Evolutionary conservation across 306 rosid species (phyloP), one percentile per base, ranked within the genome.

Genomic region (Benincasa hispida): DNA sequence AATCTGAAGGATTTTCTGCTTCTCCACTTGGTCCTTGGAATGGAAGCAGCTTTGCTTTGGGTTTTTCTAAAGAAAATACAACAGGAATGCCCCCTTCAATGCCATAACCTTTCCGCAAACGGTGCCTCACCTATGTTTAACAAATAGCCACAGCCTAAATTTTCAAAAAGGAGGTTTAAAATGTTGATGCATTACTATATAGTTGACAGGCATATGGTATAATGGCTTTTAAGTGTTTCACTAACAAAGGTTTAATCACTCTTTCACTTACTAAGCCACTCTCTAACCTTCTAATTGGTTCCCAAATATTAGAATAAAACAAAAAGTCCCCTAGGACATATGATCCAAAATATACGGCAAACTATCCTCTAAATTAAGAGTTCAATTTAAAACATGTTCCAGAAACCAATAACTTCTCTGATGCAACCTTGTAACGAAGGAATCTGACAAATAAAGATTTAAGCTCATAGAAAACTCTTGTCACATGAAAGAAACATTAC

Each of bases 41-140:
- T 58, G 98, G 98, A 86, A 93, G 98, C 83, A 93, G 81, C 85
- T 93, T 93, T 72, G 86, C 90, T 85, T 91, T 90, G 67, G 98
- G 96, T 85, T 93, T 93, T 83, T 93, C 97, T 58, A 91, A 84
- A 39, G 98, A 93, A 84, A 93, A 93, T 59, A 91, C 97, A 77
- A 93, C 87, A 30, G 96, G 92, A 76, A 93, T 83, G 75, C 97
- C 98, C 47, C 97, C 92, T 28, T 93, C 98, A 82, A 91, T 91
- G 70, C 94, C 96, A 86, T 90, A 24, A 45, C 88, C 90, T 84
- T 81, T 93, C 88, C 87, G 86, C 82, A 93, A 83, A 63, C 96
- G 94, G 56, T 93, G 94, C 83, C 97, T 83, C 69, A 93, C 97
- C 98, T 93, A 70, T 72, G 76, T 66, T 59, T 45, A 18, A 72